These are phyloP conservation scores for Trichocladium uniseriatum DNA, from an alignment of 495 filamentous ascomycete species.

Conservation along the genomic window DNA sequence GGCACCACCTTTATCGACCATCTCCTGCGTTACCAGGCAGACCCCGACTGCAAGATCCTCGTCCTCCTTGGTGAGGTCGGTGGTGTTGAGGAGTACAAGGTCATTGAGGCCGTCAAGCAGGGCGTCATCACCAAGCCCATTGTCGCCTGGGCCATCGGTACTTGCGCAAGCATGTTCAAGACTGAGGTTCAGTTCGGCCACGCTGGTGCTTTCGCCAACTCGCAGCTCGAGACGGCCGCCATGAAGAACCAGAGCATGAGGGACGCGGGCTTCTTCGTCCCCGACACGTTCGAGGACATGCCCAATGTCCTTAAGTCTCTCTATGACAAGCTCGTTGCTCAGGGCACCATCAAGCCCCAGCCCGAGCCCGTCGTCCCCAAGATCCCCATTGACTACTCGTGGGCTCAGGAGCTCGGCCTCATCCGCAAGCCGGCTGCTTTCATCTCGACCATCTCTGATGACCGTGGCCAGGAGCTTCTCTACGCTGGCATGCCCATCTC, in stretches of 20 bases:
- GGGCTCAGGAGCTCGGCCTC: slow-evolving; percentile 97
- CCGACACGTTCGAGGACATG: slow-evolving; percentile 94
- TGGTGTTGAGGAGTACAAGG: slow-evolving; percentile 99
- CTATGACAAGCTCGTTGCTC: slow-evolving; percentile 74
- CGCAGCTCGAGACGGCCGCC: slow-evolving; percentile 92
- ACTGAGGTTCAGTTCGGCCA: slow-evolving; percentile 99
- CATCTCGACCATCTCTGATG: slow-evolving; percentile 98
- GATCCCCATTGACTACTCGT: slow-evolving; percentile 99
- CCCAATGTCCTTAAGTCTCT: slow-evolving; percentile 63
- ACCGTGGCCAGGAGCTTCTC: slow-evolving; percentile 97
- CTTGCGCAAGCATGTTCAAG: slow-evolving; percentile 99
- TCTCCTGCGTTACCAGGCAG: slow-evolving; percentile 85
- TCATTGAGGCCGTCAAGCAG: slow-evolving; percentile 93
- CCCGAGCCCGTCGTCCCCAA: slow-evolving; percentile 90
- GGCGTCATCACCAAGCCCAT: slow-evolving; percentile 95
- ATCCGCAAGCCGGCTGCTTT: slow-evolving; percentile 99
- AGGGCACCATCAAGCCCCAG: slow-evolving; percentile 74
- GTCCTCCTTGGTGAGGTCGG: slow-evolving; percentile 94
- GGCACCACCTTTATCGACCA: slow-evolving; percentile 99
- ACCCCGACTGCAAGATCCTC: slow-evolving; percentile 95
- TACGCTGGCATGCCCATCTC: slow-evolving; percentile 99
- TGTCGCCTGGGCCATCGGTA: slow-evolving; percentile 98
- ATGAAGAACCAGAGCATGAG: slow-evolving; percentile 94
- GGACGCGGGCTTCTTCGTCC: slow-evolving; percentile 85
- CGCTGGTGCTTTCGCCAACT: slow-evolving; percentile 97